Percentiles rank a stretch among this genome's conserved stretches.
Evolutionary conservation across 148 eudicot species (phyloP).

Genomic region (Dianthus caryophyllus): DNA sequence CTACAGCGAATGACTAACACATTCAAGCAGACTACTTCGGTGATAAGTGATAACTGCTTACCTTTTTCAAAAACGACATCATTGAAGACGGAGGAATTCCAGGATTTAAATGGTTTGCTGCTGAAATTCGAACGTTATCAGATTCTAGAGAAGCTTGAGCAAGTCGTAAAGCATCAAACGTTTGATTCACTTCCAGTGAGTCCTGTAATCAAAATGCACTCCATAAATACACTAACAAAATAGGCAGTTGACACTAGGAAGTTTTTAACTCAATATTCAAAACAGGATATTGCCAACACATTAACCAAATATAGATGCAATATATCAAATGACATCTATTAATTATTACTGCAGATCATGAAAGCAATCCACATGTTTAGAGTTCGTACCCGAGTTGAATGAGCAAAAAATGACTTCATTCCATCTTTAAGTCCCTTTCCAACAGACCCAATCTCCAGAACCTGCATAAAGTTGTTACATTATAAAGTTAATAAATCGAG

Average conservation of each 20-base stretch:
- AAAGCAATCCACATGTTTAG: background rate
- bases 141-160: constrained; percentile 64
- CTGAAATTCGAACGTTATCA: constrained; percentile 42
- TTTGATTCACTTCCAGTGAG: constrained; percentile 46
- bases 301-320: background rate
- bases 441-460: constrained; percentile 88
- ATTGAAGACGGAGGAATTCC: constrained; percentile 97
- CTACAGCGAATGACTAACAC: background rate
- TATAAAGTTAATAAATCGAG: background rate
- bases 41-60: constrained; percentile 16
- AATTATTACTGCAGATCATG: background rate
- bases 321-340: background rate
- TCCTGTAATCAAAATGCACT: constrained; percentile 38
- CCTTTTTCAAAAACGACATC: constrained; percentile 83
- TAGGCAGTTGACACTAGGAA: background rate
- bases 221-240: background rate
- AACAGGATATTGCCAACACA: background rate
- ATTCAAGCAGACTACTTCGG: background rate
- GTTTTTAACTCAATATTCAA: background rate
- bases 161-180: constrained; percentile 48
- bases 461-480: constrained; percentile 40
- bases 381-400: constrained; percentile 61
- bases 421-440: constrained; percentile 68
- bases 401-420: constrained; percentile 57
- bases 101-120: constrained; percentile 71